Evolutionary conservation across 305 asterid species (phyloP).

Genomic region (Fraxinus platypoda): DNA sequence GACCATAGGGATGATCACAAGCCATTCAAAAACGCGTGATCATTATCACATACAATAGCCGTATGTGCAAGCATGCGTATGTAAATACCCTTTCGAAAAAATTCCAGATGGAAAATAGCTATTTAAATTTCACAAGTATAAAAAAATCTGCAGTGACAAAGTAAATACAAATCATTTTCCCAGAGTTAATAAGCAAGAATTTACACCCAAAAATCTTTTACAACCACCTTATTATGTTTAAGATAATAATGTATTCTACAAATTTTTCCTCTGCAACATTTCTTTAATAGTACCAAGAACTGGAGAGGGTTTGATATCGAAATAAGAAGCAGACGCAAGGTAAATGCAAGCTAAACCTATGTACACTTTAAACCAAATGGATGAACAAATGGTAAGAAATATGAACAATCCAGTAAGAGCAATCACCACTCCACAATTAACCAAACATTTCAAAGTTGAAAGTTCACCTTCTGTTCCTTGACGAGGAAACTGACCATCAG

Average conservation of each 20-base stretch:
- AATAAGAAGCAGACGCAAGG: conserved; percentile 39
- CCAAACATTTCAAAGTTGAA: conserved; percentile 48
- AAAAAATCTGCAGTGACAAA: not conserved
- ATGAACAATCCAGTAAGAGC: conserved; percentile 38
- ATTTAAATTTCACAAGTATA: too few species aligned
- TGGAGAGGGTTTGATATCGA: conserved; percentile 33
- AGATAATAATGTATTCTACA: conserved; percentile 13
- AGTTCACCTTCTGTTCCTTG: conserved; percentile 54
- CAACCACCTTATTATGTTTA: not conserved
- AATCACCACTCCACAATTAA: conserved; percentile 40
- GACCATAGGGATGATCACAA: not conserved
- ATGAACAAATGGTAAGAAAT: conserved; percentile 45
- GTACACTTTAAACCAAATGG: conserved; percentile 51
- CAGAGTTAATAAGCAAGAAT: not conserved
- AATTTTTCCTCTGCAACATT: conserved; percentile 23
- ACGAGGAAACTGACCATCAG: conserved; percentile 52
- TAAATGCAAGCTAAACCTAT: conserved; percentile 49
- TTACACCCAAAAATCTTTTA: not conserved
- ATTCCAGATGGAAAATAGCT: not conserved
- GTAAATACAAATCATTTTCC: not conserved
- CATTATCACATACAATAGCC: not conserved
- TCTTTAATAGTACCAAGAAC: conserved; percentile 17
- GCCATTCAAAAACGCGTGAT: not conserved
- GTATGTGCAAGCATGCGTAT: not conserved
- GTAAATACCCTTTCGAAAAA: not conserved